phyloP scores from a whole-genome alignment of 139 green algal genomes.

The Pedinophyceae sp. region DNA sequence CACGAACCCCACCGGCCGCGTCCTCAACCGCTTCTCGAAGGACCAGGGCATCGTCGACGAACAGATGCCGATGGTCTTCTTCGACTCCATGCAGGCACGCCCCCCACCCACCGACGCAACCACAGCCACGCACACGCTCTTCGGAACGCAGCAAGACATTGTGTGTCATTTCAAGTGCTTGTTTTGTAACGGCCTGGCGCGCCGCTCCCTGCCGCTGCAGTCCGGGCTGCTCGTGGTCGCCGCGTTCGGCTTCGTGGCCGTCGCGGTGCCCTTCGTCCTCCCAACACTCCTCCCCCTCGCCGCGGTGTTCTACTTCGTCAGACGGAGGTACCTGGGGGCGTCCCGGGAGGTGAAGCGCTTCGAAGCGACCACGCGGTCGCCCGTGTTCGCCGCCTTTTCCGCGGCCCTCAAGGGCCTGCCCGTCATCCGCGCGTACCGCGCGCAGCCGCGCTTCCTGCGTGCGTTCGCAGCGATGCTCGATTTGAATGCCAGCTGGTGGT shows the following conservation, averaged over 20 bases:
- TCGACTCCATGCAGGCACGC: too few relatives aligned
- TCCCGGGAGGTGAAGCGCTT: constrained; percentile 82
- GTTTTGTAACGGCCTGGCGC: neutral
- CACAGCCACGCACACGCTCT: too few relatives aligned
- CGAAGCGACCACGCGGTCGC: constrained; percentile 61
- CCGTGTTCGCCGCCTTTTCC: constrained; percentile 73
- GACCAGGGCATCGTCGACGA: constrained; percentile 62
- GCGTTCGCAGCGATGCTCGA: constrained; percentile 23
- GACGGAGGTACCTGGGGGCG: constrained; percentile 40
- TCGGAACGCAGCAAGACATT: neutral
- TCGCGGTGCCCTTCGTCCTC: neutral
- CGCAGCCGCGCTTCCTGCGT: constrained; percentile 28
- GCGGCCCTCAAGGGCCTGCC: constrained; percentile 45
- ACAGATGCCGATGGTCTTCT: constrained; percentile 34
- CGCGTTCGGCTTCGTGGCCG: neutral
- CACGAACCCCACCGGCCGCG: constrained; percentile 70
- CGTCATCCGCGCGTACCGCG: constrained; percentile 79
- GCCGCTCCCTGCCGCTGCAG: too few relatives aligned
- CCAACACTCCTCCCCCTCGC: too few relatives aligned
- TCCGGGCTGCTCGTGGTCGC: constrained; percentile 1
- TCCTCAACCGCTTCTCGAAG: constrained; percentile 74
- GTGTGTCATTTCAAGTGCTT: neutral
- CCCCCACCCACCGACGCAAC: too few relatives aligned
- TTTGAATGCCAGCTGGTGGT: constrained; percentile 45
- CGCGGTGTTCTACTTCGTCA: neutral